Base-by-base conservation (phyloP, 768 basidiomycete species). In the Ramaria sp. region DNA sequence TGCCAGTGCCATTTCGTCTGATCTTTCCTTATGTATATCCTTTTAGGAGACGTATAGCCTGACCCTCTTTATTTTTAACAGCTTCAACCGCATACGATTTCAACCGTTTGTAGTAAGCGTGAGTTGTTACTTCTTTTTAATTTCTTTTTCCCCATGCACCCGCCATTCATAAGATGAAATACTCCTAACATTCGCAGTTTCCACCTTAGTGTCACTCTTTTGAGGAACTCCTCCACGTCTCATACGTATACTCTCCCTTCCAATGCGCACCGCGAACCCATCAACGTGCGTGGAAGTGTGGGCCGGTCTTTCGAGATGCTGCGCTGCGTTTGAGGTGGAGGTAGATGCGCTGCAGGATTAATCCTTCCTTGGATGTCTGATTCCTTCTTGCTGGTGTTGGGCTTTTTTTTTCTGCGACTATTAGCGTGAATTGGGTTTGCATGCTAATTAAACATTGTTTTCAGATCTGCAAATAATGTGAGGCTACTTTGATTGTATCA, bases 341-440 rank as follows among this genome's bases (percentile, higher is more conserved):
- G 84, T 84, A 66, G 83, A 73, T 73, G 71, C 71, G 65, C 78
- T 88, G 85, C 73, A 81, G 74, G 84, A 66, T 68, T 61, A 48
- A 81, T 79, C 85, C 85, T 88, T 84, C 84, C 83, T 85, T 83
- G 85, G 84, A 87, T 88, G 85, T 86, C 85, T 86, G 85, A 86
- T 68, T 69, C 64, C 62, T 68, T 61, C 6, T 9, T 48, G 20
- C 42, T 7, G 18, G 18, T 43, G 18, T 25, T 43, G 18, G 18
- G 18, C 42, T 9, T 43, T 47, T 25, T 47, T n/a, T 47, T 16
- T 47, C 27, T 16, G 5, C 36, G 36, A 16, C 36, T 41, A n/a
- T 41, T 41, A n/a, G 8, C n/a, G 18, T 5, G 39, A 10, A 2
- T 41, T 34, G 32, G 39, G 20, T 41, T 8, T 22, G 39, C 20